Base-by-base conservation (phyloP, 768 basidiomycete species). In the Scleroderma bovista region DNA sequence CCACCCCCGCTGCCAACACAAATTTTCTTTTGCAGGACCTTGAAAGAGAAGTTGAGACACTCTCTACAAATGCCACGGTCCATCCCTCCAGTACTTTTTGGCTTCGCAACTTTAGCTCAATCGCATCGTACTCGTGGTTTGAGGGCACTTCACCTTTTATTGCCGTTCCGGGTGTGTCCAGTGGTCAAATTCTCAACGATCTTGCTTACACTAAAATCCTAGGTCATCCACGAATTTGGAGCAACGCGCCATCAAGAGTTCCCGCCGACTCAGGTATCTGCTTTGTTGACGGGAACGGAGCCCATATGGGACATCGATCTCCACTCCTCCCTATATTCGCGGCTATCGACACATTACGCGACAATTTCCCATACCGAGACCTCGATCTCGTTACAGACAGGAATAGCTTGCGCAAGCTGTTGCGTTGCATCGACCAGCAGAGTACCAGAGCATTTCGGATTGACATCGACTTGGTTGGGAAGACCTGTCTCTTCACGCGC, bases 151-250 rank as follows among this genome's bases (percentile, higher is more conserved):
- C 60, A 13, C 77, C 79, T 1, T 78, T 75, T 1, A 80, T 83
- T 40, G 70, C 74, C 44, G 72, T 80, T 40, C 78, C 78, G 53
- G 78, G 77, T 73, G 44, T 37, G 72, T 23, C 23, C 22, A 47
- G n/a, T 32, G 4, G 2, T 26, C 12, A 2, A 16, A 24, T 1
- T 13, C 13, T 33, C 3, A 40, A 38, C 32, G 12, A 22, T 15
- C 2, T 13, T 22, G 40, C 11, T 23, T 20, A 7, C 15, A 19
- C 20, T 19, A 22, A 16, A 17, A 32, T 47, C 65, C 6, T 51
- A 86, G 83, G 83, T 1, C 80, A 78, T 0, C 83, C 85, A 0
- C 73, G 75, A 17, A 63, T 75, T 46, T 86, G 84, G 85, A 70
- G 77, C 22, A 58, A 65, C 0, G 57, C 72, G 6, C 83, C 85